Percentiles rank a stretch among this genome's conserved stretches.
Conservation (phyloP, 306 rosid genomes). For the Astragalus glycyphyllos region DNA sequence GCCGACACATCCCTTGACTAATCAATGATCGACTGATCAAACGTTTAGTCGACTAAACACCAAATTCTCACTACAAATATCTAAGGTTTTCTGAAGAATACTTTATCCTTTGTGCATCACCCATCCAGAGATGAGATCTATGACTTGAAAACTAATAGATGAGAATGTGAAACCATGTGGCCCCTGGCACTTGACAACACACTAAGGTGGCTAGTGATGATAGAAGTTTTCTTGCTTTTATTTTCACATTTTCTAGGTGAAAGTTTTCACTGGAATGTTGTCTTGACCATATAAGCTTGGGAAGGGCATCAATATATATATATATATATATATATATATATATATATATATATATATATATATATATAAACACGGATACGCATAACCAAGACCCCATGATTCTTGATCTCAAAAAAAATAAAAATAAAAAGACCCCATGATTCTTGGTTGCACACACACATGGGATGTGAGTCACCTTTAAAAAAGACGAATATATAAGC, state of each 20-base stretch:
- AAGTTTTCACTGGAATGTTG: conserved; percentile 23
- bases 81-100: too few relatives aligned
- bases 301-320: conserved; percentile 54
- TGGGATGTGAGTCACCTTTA: conserved; percentile 43
- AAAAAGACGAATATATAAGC: conserved; percentile 38
- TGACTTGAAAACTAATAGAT: conserved; percentile 28
- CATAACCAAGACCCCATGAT: conserved; percentile 50
- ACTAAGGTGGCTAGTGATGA: conserved; percentile 41
- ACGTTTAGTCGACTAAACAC: too few relatives aligned
- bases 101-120: conserved; percentile 27
- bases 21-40: too few relatives aligned
- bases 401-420: too few relatives aligned
- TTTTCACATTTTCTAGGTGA: background rate
- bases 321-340: too few relatives aligned
- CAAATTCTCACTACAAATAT: too few relatives aligned
- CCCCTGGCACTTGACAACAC: conserved; percentile 52
- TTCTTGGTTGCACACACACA: conserved; percentile 64
- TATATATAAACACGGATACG: too few relatives aligned
- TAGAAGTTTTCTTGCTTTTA: background rate
- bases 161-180: conserved; percentile 49
- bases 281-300: conserved; percentile 44
- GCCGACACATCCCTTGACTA: too few relatives aligned
- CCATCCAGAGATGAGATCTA: conserved; percentile 22
- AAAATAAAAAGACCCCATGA: conserved; percentile 52
- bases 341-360: too few relatives aligned